Conservation (phyloP, 129 eudicot genomes). For the Kitagawia praeruptora region DNA sequence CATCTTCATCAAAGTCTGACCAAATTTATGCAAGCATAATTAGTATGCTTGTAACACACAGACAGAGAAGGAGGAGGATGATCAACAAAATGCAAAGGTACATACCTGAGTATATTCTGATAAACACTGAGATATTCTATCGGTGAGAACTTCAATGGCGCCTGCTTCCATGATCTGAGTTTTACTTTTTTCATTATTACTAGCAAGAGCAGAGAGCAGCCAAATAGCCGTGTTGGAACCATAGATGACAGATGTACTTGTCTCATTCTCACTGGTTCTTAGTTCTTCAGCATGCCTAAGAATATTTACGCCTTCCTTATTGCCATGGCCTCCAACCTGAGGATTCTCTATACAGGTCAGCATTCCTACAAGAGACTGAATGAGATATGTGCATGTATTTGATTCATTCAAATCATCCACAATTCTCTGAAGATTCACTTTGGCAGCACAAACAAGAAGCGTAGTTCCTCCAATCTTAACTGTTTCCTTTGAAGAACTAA, state of each 20-base stretch:
- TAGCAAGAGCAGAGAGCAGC: slow-evolving; percentile 86
- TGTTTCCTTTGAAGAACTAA: slow-evolving; percentile 43
- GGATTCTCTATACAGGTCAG: slow-evolving; percentile 43
- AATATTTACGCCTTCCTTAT: slow-evolving; percentile 44
- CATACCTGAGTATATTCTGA: slow-evolving; percentile 63
- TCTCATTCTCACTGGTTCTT: slow-evolving; percentile 30
- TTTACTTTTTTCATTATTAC: slow-evolving; percentile 64
- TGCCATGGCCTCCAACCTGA: slow-evolving; percentile 26
- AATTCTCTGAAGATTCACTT: slow-evolving; percentile 68
- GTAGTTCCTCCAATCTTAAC: slow-evolving; percentile 88
- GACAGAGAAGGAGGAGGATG: neutral
- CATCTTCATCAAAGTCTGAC: neutral
- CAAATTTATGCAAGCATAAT: neutral
- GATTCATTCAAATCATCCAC: slow-evolving; percentile 67
- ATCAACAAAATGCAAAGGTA: neutral
- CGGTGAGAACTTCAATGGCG: slow-evolving; percentile 77
- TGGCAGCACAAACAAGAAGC: slow-evolving; percentile 80
- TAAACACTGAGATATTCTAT: slow-evolving; percentile 63
- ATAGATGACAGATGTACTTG: slow-evolving; percentile 48
- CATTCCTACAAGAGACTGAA: slow-evolving; percentile 72
- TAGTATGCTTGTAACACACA: neutral
- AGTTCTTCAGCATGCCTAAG: slow-evolving; percentile 40
- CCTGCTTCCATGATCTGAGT: slow-evolving; percentile 86
- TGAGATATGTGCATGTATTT: slow-evolving; percentile 40
- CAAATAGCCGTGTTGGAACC: slow-evolving; percentile 76